phyloP scores from a whole-genome alignment of 805 yeast species.

The Lipomyces sp. region DNA sequence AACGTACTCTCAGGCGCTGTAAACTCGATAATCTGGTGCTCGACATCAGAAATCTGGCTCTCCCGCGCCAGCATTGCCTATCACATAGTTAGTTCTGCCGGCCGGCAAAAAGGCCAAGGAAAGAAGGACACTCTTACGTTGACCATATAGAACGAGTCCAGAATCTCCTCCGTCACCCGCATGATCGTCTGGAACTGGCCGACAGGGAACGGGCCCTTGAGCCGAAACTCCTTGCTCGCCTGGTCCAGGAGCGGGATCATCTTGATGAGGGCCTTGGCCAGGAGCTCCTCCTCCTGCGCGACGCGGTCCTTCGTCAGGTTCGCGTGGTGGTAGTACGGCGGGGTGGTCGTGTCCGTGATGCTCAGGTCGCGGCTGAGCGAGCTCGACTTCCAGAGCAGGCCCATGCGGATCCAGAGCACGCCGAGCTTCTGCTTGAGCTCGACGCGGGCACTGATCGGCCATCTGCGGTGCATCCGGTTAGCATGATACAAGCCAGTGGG shows the following conservation, averaged over 20 bases:
- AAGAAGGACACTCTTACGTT: constrained; percentile 40
- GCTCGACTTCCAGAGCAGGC: constrained; percentile 69
- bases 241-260: constrained; percentile 26
- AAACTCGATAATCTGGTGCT: constrained; percentile 53
- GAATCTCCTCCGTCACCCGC: constrained; percentile 56
- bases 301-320: neutral
- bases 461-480: no score
- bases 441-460: constrained; percentile 71
- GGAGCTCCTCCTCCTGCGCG: constrained; percentile 28
- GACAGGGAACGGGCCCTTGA: constrained; percentile 69
- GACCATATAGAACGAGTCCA: constrained; percentile 74
- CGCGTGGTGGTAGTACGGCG: neutral
- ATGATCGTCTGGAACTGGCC: constrained; percentile 51
- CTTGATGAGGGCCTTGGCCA: constrained; percentile 28
- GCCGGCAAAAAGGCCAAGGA: neutral
- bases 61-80: constrained; percentile 56
- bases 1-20: constrained; percentile 38
- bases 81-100: neutral
- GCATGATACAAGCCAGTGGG: constrained; percentile 51
- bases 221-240: constrained; percentile 55
- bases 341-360: neutral
- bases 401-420: constrained; percentile 73
- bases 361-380: neutral
- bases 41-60: constrained; percentile 50
- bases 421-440: constrained; percentile 64